A percentile compares a stretch with the other conserved stretches of the same genome.
These are phyloP conservation scores for Barbarea vulgaris DNA, from an alignment of 345 rosid genomes.

Conservation along the genomic window DNA sequence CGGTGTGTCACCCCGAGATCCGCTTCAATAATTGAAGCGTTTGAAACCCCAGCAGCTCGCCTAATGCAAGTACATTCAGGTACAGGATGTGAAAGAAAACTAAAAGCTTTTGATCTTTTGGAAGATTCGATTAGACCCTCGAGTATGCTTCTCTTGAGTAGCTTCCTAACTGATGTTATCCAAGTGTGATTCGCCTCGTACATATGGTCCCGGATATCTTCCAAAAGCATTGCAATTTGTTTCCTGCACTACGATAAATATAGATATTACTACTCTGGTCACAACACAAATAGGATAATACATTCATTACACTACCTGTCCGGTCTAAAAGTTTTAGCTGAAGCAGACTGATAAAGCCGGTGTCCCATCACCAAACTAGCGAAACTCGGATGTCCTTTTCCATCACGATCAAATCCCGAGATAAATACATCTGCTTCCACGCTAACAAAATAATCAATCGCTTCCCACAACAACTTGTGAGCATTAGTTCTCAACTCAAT, in stretches of 20 bases:
- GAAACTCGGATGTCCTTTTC: slow-evolving; percentile 92
- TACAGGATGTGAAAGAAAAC: slow-evolving; percentile 81
- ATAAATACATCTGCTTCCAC: slow-evolving; percentile 94
- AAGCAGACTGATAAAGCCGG: slow-evolving; percentile 86
- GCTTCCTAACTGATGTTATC: slow-evolving; percentile 71
- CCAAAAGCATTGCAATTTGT: slow-evolving; percentile 63
- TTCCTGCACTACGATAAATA: slow-evolving; percentile 48
- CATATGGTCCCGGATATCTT: slow-evolving; percentile 61
- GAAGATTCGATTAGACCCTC: slow-evolving; percentile 70
- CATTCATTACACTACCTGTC: slow-evolving; percentile 64
- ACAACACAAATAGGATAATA: neutral
- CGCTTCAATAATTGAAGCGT: slow-evolving; percentile 50
- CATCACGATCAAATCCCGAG: slow-evolving; percentile 88
- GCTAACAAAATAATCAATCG: slow-evolving; percentile 77
- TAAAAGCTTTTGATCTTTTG: slow-evolving; percentile 49
- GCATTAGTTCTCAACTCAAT: slow-evolving; percentile 96
- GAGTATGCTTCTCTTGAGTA: slow-evolving; percentile 64
- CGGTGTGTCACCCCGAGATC: slow-evolving; percentile 58
- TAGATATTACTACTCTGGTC: neutral
- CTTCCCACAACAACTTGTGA: slow-evolving; percentile 95
- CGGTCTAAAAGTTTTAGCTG: slow-evolving; percentile 79
- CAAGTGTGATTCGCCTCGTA: slow-evolving; percentile 86
- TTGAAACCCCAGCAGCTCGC: slow-evolving; percentile 29
- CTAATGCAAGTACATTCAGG: slow-evolving; percentile 87
- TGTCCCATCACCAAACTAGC: slow-evolving; percentile 96